Conservation (phyloP, 73 alveolate genomes). For the Paramecium sonneborni region DNA sequence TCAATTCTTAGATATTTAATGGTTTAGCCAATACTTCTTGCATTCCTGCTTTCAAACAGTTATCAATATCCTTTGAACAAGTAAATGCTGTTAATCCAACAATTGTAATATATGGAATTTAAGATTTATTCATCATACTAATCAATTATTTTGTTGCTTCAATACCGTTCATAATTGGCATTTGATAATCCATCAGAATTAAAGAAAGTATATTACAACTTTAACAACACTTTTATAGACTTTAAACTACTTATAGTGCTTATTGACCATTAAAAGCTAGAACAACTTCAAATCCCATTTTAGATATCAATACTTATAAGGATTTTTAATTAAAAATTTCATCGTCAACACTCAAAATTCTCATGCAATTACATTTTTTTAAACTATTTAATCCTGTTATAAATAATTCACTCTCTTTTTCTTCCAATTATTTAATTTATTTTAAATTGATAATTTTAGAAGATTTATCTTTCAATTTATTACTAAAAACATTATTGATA, state of each 20-base stretch:
- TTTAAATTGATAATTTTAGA: background rate
- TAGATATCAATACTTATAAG: background rate
- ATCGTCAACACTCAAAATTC: slow-evolving; percentile 23
- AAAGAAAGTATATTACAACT: background rate
- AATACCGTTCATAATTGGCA: slow-evolving; percentile 40
- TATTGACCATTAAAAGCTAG: slow-evolving; percentile 4
- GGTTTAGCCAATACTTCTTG: slow-evolving; percentile 39
- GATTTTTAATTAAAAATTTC: slow-evolving; percentile 36
- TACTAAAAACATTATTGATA: background rate
- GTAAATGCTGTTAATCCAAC: slow-evolving; percentile 51
- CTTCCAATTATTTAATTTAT: background rate
- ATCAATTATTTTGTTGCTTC: slow-evolving; percentile 9
- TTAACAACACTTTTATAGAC: background rate
- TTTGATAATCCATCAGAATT: slow-evolving; percentile 16
- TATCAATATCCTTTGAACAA: background rate
- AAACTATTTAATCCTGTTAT: background rate
- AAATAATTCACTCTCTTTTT: background rate
- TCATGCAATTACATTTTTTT: slow-evolving; percentile 43
- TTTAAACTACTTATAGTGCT: background rate
- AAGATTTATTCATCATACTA: slow-evolving; percentile 33
- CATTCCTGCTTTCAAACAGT: slow-evolving; percentile 46
- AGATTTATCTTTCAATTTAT: background rate
- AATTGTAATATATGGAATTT: background rate
- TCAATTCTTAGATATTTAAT: background rate
- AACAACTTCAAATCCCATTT: slow-evolving; percentile 25